Conservation (phyloP, 2,329 filamentous ascomycete genomes). For the Diplodia sapinea region DNA sequence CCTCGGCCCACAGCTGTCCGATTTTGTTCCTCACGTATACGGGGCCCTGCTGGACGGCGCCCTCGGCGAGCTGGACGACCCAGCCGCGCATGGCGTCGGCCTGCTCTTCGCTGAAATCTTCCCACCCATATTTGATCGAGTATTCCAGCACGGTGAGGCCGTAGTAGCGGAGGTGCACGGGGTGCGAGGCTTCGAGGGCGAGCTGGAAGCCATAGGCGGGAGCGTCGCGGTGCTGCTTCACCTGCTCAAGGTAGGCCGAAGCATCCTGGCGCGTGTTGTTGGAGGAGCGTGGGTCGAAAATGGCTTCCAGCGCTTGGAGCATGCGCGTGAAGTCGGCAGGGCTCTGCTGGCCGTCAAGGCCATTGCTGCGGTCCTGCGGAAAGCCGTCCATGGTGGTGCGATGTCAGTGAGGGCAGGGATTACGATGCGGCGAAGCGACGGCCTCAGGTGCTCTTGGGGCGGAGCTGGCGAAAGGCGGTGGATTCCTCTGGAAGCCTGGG, state of each 20-base stretch:
- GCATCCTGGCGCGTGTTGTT: constrained; percentile 85
- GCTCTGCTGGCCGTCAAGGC: constrained; percentile 31
- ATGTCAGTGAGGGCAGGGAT: constrained; percentile 12
- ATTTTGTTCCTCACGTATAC: constrained; percentile 90
- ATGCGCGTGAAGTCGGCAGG: constrained; percentile 66
- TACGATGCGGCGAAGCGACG: constrained; percentile 10
- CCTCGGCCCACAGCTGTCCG: constrained; percentile 90
- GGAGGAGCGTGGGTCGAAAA: constrained; percentile 80
- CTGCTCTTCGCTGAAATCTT: constrained; percentile 72
- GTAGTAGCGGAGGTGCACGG: constrained; percentile 87
- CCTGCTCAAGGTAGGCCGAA: constrained; percentile 80
- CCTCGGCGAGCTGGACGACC: constrained; percentile 78
- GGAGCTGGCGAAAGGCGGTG: constrained; percentile 15
- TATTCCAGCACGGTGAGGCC: constrained; percentile 91
- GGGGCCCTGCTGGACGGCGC: constrained; percentile 74
- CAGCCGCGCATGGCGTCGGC: constrained; percentile 72
- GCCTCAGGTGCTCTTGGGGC: background rate
- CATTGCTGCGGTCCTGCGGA: constrained; percentile 34
- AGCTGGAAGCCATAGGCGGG: constrained; percentile 85
- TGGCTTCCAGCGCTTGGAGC: constrained; percentile 81
- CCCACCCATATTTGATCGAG: constrained; percentile 84
- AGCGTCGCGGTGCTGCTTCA: constrained; percentile 80
- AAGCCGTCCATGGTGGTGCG: constrained; percentile 24
- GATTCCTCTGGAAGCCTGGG: constrained; percentile 16
- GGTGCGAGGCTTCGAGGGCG: constrained; percentile 74